Evolutionary conservation across 192 early-diverging fungal species (phyloP).

Genomic region (Coemansia asiatica): DNA sequence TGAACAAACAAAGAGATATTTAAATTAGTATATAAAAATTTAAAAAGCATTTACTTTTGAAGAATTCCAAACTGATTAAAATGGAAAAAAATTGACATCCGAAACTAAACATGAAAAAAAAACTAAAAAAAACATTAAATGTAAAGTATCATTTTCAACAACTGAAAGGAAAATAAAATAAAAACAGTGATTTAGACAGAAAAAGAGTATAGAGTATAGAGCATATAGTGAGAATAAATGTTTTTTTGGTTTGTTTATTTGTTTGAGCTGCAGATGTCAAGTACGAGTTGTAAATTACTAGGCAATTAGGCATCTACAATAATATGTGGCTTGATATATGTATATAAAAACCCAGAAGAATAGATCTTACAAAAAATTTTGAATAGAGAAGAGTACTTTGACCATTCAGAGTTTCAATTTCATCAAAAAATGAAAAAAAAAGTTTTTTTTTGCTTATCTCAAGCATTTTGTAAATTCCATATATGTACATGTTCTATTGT

Average conservation of each 20-base stretch:
- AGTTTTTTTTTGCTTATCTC: background rate
- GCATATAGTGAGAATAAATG: background rate
- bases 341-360: slow-evolving; percentile 1
- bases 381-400: background rate
- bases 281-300: background rate
- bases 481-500: slow-evolving; percentile 10
- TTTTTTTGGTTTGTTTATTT: background rate
- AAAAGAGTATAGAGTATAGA: background rate
- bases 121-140: background rate
- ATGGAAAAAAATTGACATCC: too few relatives aligned
- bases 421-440: slow-evolving; percentile 1
- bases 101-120: too few relatives aligned
- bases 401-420: slow-evolving; percentile 4
- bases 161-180: background rate
- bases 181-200: background rate
- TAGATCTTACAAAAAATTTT: background rate
- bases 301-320: background rate
- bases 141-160: background rate
- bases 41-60: too few relatives aligned
- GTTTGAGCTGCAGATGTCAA: background rate
- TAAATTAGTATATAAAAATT: too few relatives aligned
- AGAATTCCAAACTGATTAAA: too few relatives aligned
- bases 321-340: slow-evolving; percentile 10
- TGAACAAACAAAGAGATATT: too few relatives aligned
- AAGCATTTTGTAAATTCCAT: slow-evolving; percentile 1